Conservation (phyloP, 495 filamentous ascomycete genomes). For the Neurospora cerealis region DNA sequence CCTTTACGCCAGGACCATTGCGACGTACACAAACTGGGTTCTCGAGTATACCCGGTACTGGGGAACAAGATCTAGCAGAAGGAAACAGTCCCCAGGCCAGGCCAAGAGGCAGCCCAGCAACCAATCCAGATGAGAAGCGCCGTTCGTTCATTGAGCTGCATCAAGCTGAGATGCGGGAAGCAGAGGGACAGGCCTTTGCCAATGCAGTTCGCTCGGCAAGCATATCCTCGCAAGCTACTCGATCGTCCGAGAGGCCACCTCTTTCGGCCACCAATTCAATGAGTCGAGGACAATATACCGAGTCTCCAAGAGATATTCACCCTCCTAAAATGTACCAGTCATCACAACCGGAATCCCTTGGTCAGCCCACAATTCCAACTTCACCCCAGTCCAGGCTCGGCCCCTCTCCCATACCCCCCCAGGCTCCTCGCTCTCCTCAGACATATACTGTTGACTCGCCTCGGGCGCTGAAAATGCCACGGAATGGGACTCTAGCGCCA, state of each 20-base stretch:
- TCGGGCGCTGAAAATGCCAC: background rate
- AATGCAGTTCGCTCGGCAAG: constrained; percentile 32
- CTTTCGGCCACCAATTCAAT: background rate
- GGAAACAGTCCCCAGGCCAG: constrained; percentile 18
- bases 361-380: background rate
- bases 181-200: constrained; percentile 61
- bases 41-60: constrained; percentile 18
- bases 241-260: background rate
- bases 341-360: background rate
- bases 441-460: background rate
- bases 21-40: constrained; percentile 42
- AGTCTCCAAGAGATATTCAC: constrained; percentile 16
- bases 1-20: constrained; percentile 28
- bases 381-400: background rate
- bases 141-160: constrained; percentile 46
- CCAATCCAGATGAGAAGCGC: constrained; percentile 30
- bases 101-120: constrained; percentile 20
- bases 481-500: background rate
- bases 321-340: background rate
- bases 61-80: constrained; percentile 18
- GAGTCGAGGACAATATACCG: constrained; percentile 5
- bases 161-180: constrained; percentile 61
- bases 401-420: background rate
- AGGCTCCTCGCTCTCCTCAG: background rate
- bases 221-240: constrained; percentile 1